Base-by-base conservation (phyloP, 805 yeast species). In the Tetrapisispora namnaoensis region DNA sequence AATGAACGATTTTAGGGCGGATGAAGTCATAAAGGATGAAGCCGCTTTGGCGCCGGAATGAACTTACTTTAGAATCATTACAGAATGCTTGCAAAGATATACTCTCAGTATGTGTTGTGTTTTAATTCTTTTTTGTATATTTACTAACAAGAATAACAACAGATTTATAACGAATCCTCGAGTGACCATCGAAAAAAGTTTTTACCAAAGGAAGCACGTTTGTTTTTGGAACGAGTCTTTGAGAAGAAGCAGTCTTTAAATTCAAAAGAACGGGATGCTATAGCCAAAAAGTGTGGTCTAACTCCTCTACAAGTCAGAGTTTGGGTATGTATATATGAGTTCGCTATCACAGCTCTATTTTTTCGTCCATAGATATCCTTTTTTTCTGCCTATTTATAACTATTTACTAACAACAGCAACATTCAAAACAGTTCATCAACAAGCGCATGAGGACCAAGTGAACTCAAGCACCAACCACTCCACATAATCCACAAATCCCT, bases 221-320 rank as follows among this genome's bases (percentile, higher is more conserved):
- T 39, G 30, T 50, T 56, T 45, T 51, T 56, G 45, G 59, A 56
- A 45, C 51, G 50, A 43, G 54, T 56, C 36, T 56, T 50, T 49
- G 50, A 49, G 46, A 55, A 47, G 49, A 53, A 55, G 47, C 55
- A 51, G 45, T 49, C 55, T 47, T 51, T 56, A 37, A 58, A 56
- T 36, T 54, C 55, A 37, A 56, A 53, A 45, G 62, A 58, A 49
- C 50, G 60, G 42, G 50, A 51, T 39, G 51, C 53, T 45, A 53
- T 58, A 35, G 62, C 59, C 39, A 54, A 39, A 36, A 49, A 50
- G 44, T 55, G 59, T 51, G 55, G 55, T 32, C 47, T 58, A 36
- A 52, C 56, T 30, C 54, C 59, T 27, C 46, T 51, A 36, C 60
- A 58, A 49, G 62, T 58, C 22, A 53, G 60, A 47, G 54, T 55